Conservation (phyloP, 1,284 basidiomycete genomes). For the Amylostereum areolatum region DNA sequence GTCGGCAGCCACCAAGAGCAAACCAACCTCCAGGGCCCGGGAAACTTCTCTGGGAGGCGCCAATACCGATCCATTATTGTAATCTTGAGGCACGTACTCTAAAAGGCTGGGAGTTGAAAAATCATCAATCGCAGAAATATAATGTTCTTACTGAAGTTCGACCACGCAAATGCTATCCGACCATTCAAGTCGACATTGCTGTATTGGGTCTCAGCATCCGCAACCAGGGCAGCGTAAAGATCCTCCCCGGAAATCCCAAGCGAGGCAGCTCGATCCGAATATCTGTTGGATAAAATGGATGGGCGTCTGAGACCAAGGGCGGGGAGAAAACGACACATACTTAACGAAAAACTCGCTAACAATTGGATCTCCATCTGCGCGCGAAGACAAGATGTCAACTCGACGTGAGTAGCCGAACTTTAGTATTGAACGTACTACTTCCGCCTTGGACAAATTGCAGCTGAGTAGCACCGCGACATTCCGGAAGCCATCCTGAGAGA, state of each 20-base stretch:
- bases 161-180: conserved; percentile 54
- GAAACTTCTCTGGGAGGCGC: conserved; percentile 58
- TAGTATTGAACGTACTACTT: conserved; percentile 39
- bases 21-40: conserved; percentile 47
- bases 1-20: neutral
- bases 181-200: conserved; percentile 61
- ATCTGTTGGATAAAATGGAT: too few species aligned
- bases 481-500: conserved; percentile 50
- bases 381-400: neutral
- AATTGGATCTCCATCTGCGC: conserved; percentile 54
- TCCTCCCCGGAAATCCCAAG: conserved; percentile 42
- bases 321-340: conserved; percentile 27
- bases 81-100: too few species aligned
- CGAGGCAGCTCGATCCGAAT: conserved; percentile 31
- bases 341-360: conserved; percentile 63
- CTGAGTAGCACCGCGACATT: conserved; percentile 48
- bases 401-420: neutral
- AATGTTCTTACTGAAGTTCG: conserved; percentile 45
- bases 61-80: conserved; percentile 37
- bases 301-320: too few species aligned
- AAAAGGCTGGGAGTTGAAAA: too few species aligned
- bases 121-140: conserved; percentile 28
- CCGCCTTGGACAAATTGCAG: conserved; percentile 55
- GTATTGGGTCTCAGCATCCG: conserved; percentile 53
- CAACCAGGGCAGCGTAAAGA: conserved; percentile 47